Evolutionary conservation across 2,329 filamentous ascomycete genomes (phyloP).

Genomic region (Aureobasidium sp.): DNA sequence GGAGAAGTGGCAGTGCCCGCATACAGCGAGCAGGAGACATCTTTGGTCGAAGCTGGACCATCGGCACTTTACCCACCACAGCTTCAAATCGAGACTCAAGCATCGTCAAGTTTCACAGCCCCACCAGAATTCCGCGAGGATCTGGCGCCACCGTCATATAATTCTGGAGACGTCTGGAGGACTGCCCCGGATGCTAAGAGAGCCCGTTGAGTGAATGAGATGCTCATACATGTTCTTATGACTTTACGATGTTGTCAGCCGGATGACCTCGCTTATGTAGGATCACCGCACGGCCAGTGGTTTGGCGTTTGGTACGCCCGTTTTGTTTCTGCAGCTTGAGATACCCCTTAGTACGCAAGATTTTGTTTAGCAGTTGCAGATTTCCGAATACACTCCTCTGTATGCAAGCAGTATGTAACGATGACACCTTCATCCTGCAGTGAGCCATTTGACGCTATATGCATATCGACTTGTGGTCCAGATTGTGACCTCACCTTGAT

Average conservation of each 20-base stretch:
- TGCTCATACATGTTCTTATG: background rate
- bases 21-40: background rate
- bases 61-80: background rate
- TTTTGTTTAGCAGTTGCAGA: background rate
- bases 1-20: background rate
- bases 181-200: background rate
- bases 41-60: background rate
- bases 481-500: background rate
- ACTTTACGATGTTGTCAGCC: background rate
- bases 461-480: background rate
- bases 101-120: background rate
- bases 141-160: background rate
- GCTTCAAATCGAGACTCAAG: background rate
- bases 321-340: background rate
- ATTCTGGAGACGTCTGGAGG: background rate
- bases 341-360: background rate
- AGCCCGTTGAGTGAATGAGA: background rate
- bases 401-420: background rate
- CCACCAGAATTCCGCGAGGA: background rate
- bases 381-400: background rate
- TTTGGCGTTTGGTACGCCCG: background rate
- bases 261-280: background rate
- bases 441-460: background rate
- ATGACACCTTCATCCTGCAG: background rate
- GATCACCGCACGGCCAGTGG: background rate